These are phyloP conservation scores for Phytophthora fragariae DNA, from an alignment of 352 stramenopile species.

Conservation along the genomic window DNA sequence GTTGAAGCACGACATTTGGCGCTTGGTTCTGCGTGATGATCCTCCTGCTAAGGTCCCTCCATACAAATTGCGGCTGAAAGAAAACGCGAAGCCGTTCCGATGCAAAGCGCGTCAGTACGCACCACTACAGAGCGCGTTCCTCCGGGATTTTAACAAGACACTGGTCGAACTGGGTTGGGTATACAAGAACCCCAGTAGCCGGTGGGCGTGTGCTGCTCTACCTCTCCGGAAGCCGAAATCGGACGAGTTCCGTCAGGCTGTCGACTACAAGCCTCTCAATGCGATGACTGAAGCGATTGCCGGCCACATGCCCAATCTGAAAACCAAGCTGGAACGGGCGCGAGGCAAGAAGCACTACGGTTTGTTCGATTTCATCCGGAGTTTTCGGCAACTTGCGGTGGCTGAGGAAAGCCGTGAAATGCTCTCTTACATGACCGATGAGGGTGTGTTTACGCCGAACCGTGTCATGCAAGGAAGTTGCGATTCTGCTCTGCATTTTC, in stretches of 20 bases:
- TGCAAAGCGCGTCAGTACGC: conserved; percentile 19
- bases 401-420: conserved; percentile 20
- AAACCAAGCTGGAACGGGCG: conserved; percentile 2
- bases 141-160: conserved; percentile 6
- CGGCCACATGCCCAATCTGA: conserved; percentile 21
- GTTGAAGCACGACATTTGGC: conserved; percentile 16
- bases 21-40: conserved; percentile 2
- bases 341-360: conserved; percentile 9
- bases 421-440: conserved; percentile 33
- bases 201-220: conserved; percentile 14
- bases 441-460: conserved; percentile 3
- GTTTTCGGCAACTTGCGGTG: conserved; percentile 29
- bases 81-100: conserved; percentile 6
- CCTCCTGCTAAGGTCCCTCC: too few relatives aligned
- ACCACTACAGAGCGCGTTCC: conserved; percentile 12
- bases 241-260: conserved; percentile 6
- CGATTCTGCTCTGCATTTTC: conserved; percentile 9
- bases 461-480: conserved; percentile 13
- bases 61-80: conserved; percentile 11
- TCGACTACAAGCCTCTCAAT: conserved; percentile 24
- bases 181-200: conserved; percentile 10
- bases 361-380: conserved; percentile 30
- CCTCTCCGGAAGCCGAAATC: conserved; percentile 2
- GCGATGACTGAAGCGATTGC: conserved; percentile 14
- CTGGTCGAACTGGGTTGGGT: conserved; percentile 17